These are phyloP conservation scores for Dovyalis caffra DNA, from an alignment of 345 rosid species.

Conservation along the genomic window DNA sequence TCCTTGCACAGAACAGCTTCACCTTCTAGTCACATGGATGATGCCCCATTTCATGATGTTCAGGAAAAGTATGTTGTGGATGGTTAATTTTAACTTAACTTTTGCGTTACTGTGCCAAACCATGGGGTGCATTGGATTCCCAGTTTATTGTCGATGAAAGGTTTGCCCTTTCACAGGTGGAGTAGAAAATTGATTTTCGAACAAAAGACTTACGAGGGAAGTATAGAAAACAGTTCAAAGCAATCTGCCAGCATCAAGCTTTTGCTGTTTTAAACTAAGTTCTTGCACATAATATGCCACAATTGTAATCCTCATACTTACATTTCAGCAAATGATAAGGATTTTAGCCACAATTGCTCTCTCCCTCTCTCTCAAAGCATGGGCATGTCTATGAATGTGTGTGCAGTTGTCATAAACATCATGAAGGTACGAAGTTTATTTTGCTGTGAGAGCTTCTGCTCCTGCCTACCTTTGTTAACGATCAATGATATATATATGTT, in stretches of 20 bases:
- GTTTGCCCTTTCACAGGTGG: background rate
- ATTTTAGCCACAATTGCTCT: too few species aligned
- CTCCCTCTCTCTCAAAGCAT: background rate
- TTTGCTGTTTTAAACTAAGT: background rate
- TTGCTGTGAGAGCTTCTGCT: background rate
- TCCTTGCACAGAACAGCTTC: conserved; percentile 6
- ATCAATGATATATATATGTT: too few species aligned
- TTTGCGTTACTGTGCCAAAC: background rate
- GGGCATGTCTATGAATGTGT: background rate
- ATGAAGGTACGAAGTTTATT: background rate
- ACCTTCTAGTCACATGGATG: background rate
- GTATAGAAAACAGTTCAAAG: background rate
- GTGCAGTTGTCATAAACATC: background rate
- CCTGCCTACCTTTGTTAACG: background rate
- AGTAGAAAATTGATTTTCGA: background rate
- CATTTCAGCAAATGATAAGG: background rate
- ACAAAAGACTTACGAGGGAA: background rate
- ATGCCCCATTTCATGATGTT: background rate
- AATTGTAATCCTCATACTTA: background rate
- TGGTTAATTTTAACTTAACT: conserved; percentile 1
- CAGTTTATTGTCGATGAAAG: background rate
- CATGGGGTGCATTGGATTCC: background rate
- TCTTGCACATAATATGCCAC: background rate
- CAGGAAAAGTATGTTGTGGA: conserved; percentile 13
- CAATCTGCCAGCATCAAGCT: background rate